Base-by-base conservation (phyloP, 306 rosid genomes). In the Vigna nakashimae region DNA sequence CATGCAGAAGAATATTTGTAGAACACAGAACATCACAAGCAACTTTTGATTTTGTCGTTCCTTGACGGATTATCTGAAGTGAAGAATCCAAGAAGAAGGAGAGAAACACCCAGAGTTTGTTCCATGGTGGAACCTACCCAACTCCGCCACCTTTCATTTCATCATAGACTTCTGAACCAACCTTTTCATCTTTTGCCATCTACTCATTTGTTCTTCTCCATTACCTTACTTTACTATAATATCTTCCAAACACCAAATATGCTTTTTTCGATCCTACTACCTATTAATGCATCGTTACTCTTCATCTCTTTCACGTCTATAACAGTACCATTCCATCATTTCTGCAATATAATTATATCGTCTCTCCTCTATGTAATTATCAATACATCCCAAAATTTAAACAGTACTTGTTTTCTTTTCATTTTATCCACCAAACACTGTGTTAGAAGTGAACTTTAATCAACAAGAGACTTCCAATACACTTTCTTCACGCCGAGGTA, bases 91-190 rank as follows among this genome's bases (percentile, higher is more conserved):
- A 66, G 48, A 42, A 70, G 46, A 57, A 26, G 46, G 45, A 26
- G 46, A 42, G 32, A 77, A 77, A 77, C 69, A 32, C 82, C 48
- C 58, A 28, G 49, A 57, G 60, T 28, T 56, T 68, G 68, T 77
- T 66, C 30, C 26, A 16, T 10, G 46, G 53, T 65, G 65, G n/a
- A 77, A 77, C 81, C 32, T 18, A 56, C 7, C 74, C 43, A 24
- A 24, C 64, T 57, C 7, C 48, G 48, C 42, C 18, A 52, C 4
- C 26, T 17, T 15, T 34, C 36, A 28, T 15, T 30, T 43, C 42
- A 60, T 74, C 43, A 26, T 2, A 73, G 42, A 73, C 55, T 73
- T 26, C 4, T 48, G 45, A 49, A 24, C 53, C 12, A 73, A 64
- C 73, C 51, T 76, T 36, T 36, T 36, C 8, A 36, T 66, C 32